phyloP scores from a whole-genome alignment of 2,329 filamentous ascomycete genomes.

The Aspergillus pseudoterreus region DNA sequence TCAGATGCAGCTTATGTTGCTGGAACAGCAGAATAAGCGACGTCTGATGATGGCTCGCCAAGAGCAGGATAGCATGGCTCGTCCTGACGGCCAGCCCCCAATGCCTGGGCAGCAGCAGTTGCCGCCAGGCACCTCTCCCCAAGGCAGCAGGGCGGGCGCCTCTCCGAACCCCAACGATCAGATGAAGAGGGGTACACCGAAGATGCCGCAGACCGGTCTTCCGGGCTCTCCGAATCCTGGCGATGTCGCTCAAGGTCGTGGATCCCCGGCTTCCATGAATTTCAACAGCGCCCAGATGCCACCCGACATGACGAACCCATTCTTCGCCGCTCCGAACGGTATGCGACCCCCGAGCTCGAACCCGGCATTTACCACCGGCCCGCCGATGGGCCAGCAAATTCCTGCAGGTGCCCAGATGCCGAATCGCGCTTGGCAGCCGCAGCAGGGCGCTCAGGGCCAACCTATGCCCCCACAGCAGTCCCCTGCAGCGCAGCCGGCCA shows the following conservation, averaged over 20 bases:
- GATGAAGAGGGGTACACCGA: conserved; percentile 61
- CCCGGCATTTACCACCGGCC: conserved; percentile 42
- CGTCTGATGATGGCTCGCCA: conserved; percentile 63
- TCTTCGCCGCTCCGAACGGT: conserved; percentile 44
- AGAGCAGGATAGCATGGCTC: conserved; percentile 61
- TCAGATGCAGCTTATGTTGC: conserved; percentile 66
- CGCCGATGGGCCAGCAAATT: conserved; percentile 44
- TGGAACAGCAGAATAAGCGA: conserved; percentile 67
- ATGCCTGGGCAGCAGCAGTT: conserved; percentile 47
- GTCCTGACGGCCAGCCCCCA: conserved; percentile 47
- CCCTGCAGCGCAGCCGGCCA: conserved; percentile 38
- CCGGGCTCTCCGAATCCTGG: conserved; percentile 57
- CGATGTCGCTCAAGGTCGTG: conserved; percentile 50
- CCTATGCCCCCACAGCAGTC: conserved; percentile 48
- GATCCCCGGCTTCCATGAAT: conserved; percentile 57
- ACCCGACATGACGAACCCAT: conserved; percentile 40
- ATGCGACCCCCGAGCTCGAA: conserved; percentile 60
- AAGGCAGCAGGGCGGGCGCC: conserved; percentile 53
- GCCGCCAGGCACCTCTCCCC: conserved; percentile 55
- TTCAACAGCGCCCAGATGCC: conserved; percentile 53
- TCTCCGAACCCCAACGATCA: conserved; percentile 61
- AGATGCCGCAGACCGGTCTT: conserved; percentile 55
- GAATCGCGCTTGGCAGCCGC: conserved; percentile 39
- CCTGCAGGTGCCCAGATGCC: conserved; percentile 39
- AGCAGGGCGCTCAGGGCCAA: conserved; percentile 36